Evolutionary conservation across 1,139 yeast genomes (phyloP).

Genomic region (Suhomyces terraborum): DNA sequence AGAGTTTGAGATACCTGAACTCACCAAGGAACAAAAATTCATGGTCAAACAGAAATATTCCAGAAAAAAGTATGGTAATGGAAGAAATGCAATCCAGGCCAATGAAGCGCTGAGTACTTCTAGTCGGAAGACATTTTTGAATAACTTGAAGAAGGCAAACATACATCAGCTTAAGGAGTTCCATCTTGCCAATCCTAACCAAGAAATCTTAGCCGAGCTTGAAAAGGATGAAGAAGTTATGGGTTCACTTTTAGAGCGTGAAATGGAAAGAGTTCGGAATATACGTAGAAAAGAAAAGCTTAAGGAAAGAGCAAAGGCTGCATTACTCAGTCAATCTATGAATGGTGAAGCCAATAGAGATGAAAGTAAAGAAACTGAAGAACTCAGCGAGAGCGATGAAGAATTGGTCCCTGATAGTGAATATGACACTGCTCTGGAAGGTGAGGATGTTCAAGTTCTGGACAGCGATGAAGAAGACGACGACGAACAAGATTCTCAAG

Average conservation of each 20-base stretch:
- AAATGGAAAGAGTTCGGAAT: conserved; percentile 54
- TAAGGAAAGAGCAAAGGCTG: conserved; percentile 40
- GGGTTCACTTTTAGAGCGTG: conserved; percentile 60
- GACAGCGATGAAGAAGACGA: conserved; percentile 23
- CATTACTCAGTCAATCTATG: conserved; percentile 26
- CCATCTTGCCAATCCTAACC: conserved; percentile 31
- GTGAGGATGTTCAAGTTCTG: conserved; percentile 24
- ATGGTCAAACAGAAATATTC: conserved; percentile 40
- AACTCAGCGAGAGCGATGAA: conserved; percentile 7
- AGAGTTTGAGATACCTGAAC: conserved; percentile 28
- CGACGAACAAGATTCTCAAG: conserved; percentile 5
- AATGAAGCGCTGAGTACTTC: conserved; percentile 7
- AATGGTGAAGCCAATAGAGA: conserved; percentile 21
- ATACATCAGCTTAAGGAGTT: conserved; percentile 36
- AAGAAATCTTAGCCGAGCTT: conserved; percentile 35
- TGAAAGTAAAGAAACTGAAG: conserved; percentile 16
- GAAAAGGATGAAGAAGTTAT: conserved; percentile 46
- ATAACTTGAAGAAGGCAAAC: conserved; percentile 36
- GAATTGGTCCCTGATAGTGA: conserved; percentile 22
- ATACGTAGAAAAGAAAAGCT: conserved; percentile 54
- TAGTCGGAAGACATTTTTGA: conserved; percentile 12
- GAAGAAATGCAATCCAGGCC: conserved; percentile 2
- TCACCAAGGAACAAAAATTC: conserved; percentile 41
- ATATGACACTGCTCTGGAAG: conserved; percentile 27
- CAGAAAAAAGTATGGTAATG: conserved; percentile 21